A percentile compares a stretch with the other conserved stretches of the same genome.
Evolutionary conservation across 768 basidiomycete species (phyloP).

Genomic region (Naganishia onofrii): DNA sequence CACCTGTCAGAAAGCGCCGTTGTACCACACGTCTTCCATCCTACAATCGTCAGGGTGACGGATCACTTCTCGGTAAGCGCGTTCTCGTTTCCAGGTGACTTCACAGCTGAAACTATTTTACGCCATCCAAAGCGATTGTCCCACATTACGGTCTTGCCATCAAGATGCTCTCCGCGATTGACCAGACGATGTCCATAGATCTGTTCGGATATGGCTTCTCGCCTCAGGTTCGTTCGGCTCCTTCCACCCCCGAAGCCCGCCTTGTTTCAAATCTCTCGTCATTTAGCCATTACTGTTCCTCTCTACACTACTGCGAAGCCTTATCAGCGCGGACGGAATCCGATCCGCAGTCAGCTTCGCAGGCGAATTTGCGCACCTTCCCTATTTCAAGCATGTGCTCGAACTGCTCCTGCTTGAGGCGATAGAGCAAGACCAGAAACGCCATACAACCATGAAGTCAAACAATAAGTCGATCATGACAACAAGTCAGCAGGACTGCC

Average conservation of each 20-base stretch:
- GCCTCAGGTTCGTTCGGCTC: not conserved
- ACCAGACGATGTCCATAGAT: not conserved
- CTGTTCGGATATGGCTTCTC: not conserved
- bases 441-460: not conserved
- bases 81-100: too few species aligned
- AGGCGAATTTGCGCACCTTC: constrained; percentile 76
- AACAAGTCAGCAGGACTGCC: not conserved
- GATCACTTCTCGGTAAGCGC: constrained; percentile 7
- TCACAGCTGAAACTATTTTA: too few species aligned
- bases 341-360: constrained; percentile 82
- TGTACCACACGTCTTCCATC: not conserved
- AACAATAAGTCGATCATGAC: not conserved
- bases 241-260: not conserved
- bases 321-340: constrained; percentile 64
- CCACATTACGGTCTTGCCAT: not conserved
- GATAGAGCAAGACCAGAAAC: constrained; percentile 72
- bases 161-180: not conserved
- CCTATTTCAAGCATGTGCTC: constrained; percentile 89
- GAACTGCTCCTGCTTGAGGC: constrained; percentile 93
- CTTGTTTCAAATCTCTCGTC: not conserved
- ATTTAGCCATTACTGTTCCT: constrained; percentile 85
- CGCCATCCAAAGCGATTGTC: constrained; percentile 1
- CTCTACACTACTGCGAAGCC: constrained; percentile 81
- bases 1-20: too few species aligned
- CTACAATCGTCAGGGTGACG: constrained; percentile 16